Conservation (phyloP, 305 asterid species). For the Nicotiana rustica region DNA sequence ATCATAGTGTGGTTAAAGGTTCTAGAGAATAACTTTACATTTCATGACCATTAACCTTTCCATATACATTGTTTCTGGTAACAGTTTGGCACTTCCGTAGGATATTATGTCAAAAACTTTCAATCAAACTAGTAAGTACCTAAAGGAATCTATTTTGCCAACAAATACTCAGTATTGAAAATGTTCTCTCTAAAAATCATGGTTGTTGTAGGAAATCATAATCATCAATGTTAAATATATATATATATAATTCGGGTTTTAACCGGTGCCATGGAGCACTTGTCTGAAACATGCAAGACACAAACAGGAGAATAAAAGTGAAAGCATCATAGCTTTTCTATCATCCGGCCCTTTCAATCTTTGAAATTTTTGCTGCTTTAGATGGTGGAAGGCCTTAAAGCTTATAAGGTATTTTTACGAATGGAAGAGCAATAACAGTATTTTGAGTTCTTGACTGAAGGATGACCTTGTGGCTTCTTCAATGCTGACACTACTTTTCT, state of each 20-base stretch:
- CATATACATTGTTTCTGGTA: neutral
- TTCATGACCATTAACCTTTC: neutral
- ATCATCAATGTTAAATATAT: neutral
- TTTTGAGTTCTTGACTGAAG: neutral
- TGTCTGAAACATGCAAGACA: neutral
- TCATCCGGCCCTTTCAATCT: neutral
- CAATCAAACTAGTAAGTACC: neutral
- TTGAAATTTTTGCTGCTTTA: neutral
- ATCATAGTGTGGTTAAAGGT: neutral
- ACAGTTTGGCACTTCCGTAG: neutral
- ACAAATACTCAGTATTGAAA: neutral
- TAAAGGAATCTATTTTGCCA: neutral
- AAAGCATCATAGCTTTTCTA: neutral
- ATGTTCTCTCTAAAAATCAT: neutral
- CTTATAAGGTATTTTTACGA: neutral
- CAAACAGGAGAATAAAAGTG: neutral
- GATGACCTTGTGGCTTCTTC: neutral
- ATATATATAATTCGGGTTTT: neutral
- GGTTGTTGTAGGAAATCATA: neutral
- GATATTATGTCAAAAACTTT: neutral
- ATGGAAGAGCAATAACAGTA: neutral
- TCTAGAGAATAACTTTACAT: neutral
- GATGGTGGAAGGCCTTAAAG: neutral
- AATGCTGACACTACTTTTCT: neutral
- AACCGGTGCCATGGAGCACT: neutral